Evolutionary conservation across 169 alveolate species (phyloP), one percentile per base, ranked within the genome.

Genomic region (Plasmodium reichenowi): DNA sequence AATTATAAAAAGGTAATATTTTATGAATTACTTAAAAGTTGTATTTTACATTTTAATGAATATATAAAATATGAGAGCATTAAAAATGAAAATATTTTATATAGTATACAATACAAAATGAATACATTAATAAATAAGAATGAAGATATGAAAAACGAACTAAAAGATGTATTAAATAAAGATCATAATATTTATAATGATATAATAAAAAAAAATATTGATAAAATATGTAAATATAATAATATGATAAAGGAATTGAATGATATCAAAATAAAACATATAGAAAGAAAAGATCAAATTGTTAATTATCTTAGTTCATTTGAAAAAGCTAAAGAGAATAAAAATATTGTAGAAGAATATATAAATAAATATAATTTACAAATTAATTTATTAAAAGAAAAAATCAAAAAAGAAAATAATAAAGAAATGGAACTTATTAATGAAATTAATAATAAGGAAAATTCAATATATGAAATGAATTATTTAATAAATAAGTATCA

Each of bases 1-100:
- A 71, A 66, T 54, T 94, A 94, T 75, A 94, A 88, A 63, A 60
- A 92, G 17, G 74, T 93, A n/a, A 72, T 83, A 29, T 94, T 92
- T 71, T 88, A 74, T 48, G 92, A 64, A 0, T 47, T 72, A 32
- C 63, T 88, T 80, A 94, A 94, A 62, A 70, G 38, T 13, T 78
- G 93, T 43, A 89, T 92, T 13, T 8, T 92, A 24, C 43, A 71
- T 5, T 92, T 89, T 78, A 88, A 85, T 15, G 93, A 89, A 26
- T 92, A 88, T 67, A 92, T 92, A 62, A 83, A 88, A 43, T 78
- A 62, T 12, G 83, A 87, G 20, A 22, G 68, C 58, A 74, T 75
- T 24, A 75, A 94, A 74, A 94, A 94, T 26, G 93, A 88, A 26
- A 74, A 89, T 22, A 93, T 92, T 24, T 88, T 92, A 20, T 45